Evolutionary conservation across 345 rosid genomes (phyloP).

Genomic region (Bruguiera parviflora): DNA sequence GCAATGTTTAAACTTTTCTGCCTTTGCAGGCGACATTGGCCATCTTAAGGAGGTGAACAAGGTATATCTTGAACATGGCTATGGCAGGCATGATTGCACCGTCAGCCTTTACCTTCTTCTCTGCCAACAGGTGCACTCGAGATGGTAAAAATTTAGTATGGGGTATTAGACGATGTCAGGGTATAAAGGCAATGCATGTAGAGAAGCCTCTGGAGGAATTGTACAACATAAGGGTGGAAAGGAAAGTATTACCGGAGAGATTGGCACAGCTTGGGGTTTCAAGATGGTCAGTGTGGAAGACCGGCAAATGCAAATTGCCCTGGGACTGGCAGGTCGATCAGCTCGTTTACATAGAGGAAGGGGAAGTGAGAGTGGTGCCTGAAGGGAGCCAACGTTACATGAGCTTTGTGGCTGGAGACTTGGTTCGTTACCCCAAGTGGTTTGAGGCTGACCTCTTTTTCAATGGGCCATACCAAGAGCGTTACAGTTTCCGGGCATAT

Average conservation of each 20-base stretch:
- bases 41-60: slow-evolving; percentile 13
- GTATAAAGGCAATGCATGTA: slow-evolving; percentile 48
- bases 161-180: slow-evolving; percentile 14
- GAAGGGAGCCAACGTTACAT: slow-evolving; percentile 72
- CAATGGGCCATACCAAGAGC: slow-evolving; percentile 78
- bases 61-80: slow-evolving; percentile 3
- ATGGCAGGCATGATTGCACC: slow-evolving; percentile 45
- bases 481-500: slow-evolving; percentile 76
- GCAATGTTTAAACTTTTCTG: neutral
- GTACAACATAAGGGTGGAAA: slow-evolving; percentile 72
- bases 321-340: slow-evolving; percentile 99
- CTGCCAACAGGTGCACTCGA: slow-evolving; percentile 26
- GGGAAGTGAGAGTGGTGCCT: slow-evolving; percentile 92
- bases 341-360: slow-evolving; percentile 92
- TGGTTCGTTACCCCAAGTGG: slow-evolving; percentile 91
- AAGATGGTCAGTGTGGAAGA: slow-evolving; percentile 84
- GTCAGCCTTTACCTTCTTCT: slow-evolving; percentile 31
- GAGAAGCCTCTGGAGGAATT: slow-evolving; percentile 78
- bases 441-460: slow-evolving; percentile 91
- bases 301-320: slow-evolving; percentile 69
- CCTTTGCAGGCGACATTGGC: neutral
- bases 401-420: slow-evolving; percentile 85
- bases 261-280: slow-evolving; percentile 71
- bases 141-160: slow-evolving; percentile 1
- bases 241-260: slow-evolving; percentile 52